Percentiles rank a stretch among this genome's conserved stretches.
phyloP scores from a whole-genome alignment of 164 flowering plant species.

The Vitis riparia region DNA sequence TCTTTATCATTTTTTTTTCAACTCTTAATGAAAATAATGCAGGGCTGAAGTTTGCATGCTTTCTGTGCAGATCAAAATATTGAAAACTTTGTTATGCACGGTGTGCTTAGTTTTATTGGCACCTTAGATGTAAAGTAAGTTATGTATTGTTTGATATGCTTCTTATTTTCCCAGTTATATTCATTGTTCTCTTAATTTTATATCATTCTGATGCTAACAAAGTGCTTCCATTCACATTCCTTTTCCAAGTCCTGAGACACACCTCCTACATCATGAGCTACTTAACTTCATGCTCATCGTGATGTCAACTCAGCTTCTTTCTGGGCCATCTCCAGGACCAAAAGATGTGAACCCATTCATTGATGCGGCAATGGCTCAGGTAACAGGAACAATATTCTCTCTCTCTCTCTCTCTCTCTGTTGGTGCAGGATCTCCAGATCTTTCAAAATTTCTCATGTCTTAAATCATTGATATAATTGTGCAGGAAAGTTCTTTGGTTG shows the following conservation, averaged over 20 bases:
- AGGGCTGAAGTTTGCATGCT: conserved; percentile 1
- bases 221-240: neutral
- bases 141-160: conserved; percentile 4
- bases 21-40: neutral
- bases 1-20: neutral
- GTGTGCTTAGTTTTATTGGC: conserved; percentile 71
- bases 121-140: conserved; percentile 76
- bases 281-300: conserved; percentile 85
- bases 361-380: conserved; percentile 91
- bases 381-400: conserved; percentile 12
- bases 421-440: neutral
- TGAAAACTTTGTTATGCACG: conserved; percentile 58
- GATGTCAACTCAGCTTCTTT: conserved; percentile 92
- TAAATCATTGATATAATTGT: conserved; percentile 8
- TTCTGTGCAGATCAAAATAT: conserved; percentile 59
- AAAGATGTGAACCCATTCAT: conserved; percentile 83
- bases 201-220: conserved; percentile 1
- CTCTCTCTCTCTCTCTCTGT: neutral
- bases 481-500: conserved; percentile 76
- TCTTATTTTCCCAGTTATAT: conserved; percentile 3
- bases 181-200: conserved; percentile 20
- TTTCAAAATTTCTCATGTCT: neutral
- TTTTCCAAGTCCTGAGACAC: conserved; percentile 58
- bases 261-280: conserved; percentile 80
- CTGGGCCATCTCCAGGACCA: conserved; percentile 87